Evolutionary conservation across 805 yeast species (phyloP), one percentile per base, ranked within the genome.

Genomic region (Ogataea methanolica): DNA sequence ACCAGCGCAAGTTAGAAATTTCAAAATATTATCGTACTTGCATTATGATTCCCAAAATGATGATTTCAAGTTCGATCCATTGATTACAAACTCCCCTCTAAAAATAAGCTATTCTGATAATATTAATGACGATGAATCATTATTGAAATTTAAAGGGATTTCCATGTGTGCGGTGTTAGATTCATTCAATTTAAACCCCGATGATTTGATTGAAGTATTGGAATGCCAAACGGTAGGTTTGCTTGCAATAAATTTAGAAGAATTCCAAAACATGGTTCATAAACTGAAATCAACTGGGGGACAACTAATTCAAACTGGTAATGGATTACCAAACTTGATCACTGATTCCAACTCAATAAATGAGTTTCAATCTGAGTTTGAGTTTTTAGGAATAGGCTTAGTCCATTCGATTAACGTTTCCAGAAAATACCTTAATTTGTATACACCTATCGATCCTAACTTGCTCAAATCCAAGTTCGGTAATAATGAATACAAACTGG

Each of bases 381-480:
- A 55, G 3, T 80, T 76, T 50, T 53, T 72, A 17, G 83, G 87
- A 0, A 63, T 85, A 33, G 81, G 78, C 1, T 68, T 88, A 42
- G 71, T 88, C 0, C 96, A 89, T 58, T 84, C 92, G 1, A 65
- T 88, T 12, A 75, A 83, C 53, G 48, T 51, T 0, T 47, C 50
- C 0, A 57, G 65, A 1, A 58, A 67, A 9, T 52, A 67, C 15
- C 56, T 86, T 39, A 81, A 85, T 48, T 43, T 88, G 1, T 82
- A 85, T 55, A 66, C 85, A 0, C 89, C 88, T 0, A 42, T 55
- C 1, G 52, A 57, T 9, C 36, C 43, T 1, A 16, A 45, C 0
- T 17, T 41, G 1, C 12, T 68, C 2, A 34, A 59, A 1, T 17
- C 53, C 7, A 37, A 40, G 8, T 47, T 59, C 21, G 33, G 39